phyloP scores from a whole-genome alignment of 768 basidiomycete genomes.

The Kwoniella mangroviensis region DNA sequence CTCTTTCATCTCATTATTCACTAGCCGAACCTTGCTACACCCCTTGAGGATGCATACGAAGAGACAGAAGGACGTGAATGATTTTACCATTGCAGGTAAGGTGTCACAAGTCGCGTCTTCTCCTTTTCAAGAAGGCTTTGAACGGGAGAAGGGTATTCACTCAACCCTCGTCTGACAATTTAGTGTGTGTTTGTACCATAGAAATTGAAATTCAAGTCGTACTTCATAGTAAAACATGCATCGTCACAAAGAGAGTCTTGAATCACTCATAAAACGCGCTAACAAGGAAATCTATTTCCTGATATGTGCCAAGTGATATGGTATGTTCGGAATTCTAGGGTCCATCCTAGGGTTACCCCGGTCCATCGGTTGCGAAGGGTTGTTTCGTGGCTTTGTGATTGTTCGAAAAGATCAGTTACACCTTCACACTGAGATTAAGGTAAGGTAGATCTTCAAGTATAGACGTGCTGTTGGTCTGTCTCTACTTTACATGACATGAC shows the following conservation, averaged over 20 bases:
- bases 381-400: slow-evolving; percentile 11
- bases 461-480: slow-evolving; percentile 8
- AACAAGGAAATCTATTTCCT: slow-evolving; percentile 12
- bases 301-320: slow-evolving; percentile 16
- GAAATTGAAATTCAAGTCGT: not conserved
- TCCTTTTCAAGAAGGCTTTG: not conserved
- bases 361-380: not conserved
- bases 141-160: not conserved
- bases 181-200: not conserved
- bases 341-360: not conserved
- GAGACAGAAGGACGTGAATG: not conserved
- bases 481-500: slow-evolving; percentile 3
- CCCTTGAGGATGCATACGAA: not conserved
- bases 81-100: not conserved
- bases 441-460: not conserved
- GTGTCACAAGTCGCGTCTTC: not conserved
- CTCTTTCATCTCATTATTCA: not conserved
- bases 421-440: not conserved
- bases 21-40: not conserved
- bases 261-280: slow-evolving; percentile 5
- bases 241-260: not conserved
- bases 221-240: not conserved
- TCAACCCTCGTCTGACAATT: not conserved
- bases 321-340: not conserved
- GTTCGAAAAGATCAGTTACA: not conserved